These are phyloP conservation scores for Rhodotorula sp. DNA, from an alignment of 1,284 basidiomycete genomes.

Conservation along the genomic window DNA sequence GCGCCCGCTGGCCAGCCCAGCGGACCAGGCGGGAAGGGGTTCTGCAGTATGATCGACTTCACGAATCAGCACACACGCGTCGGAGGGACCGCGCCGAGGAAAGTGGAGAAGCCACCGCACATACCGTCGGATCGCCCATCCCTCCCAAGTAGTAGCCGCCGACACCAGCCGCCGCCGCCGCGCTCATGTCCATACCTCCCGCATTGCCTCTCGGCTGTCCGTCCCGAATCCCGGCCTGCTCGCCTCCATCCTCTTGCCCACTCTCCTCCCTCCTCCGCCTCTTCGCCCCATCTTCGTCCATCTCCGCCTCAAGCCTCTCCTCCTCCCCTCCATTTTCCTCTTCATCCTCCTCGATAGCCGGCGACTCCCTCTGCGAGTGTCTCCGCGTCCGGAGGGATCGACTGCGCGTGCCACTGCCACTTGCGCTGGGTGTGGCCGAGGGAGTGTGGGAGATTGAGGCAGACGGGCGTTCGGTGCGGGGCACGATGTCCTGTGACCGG, in stretches of 20 bases:
- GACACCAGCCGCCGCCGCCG: too few relatives aligned
- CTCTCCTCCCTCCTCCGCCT: too few relatives aligned
- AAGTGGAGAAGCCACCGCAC: too few relatives aligned
- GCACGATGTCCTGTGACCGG: slow-evolving; percentile 66
- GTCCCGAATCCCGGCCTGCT: background rate
- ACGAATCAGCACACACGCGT: too few relatives aligned
- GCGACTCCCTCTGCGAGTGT: background rate
- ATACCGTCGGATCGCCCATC: too few relatives aligned
- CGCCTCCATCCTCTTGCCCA: background rate
- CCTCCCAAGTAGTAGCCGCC: too few relatives aligned
- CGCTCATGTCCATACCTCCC: background rate
- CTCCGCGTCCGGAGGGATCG: background rate
- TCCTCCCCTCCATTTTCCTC: background rate
- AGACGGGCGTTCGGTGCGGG: slow-evolving; percentile 63
- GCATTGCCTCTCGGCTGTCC: background rate
- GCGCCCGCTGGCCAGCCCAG: too few relatives aligned
- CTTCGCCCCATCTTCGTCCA: too few relatives aligned
- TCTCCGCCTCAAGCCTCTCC: background rate
- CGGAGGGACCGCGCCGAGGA: too few relatives aligned
- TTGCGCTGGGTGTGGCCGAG: background rate
- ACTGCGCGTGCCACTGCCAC: background rate
- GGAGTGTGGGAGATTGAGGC: background rate
- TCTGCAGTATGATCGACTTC: too few relatives aligned
- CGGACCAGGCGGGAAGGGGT: too few relatives aligned
- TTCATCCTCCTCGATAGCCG: background rate